Conservation (phyloP, 257 asterid species). For the Gardenia jasminoides region DNA sequence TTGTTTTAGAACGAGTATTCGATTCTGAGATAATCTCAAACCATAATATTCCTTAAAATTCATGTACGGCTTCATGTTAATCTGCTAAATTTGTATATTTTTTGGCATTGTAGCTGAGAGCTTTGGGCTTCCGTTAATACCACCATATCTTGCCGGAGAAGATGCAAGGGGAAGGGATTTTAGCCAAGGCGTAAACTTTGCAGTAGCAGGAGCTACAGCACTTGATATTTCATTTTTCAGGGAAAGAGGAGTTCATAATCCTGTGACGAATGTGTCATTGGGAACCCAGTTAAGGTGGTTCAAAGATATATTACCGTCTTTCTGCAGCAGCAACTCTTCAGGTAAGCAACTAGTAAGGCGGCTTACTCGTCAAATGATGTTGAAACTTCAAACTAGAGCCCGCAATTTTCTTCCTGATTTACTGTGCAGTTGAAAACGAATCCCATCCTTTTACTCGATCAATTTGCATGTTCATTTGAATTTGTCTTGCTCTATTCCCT, state of each 20-base stretch:
- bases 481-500: not conserved
- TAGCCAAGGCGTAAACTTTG: constrained; percentile 32
- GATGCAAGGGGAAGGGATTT: not conserved
- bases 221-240: constrained; percentile 28
- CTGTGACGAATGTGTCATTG: constrained; percentile 34
- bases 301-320: constrained; percentile 23
- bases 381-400: too few species aligned
- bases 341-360: not conserved
- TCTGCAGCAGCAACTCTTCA: constrained; percentile 22
- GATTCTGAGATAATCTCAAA: not conserved
- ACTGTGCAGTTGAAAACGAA: too few species aligned
- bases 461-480: too few species aligned
- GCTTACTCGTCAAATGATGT: too few species aligned
- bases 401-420: too few species aligned
- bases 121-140: constrained; percentile 22
- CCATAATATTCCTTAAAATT: too few species aligned
- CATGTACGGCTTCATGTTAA: not conserved
- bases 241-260: constrained; percentile 31
- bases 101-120: constrained; percentile 13
- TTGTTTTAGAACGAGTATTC: not conserved
- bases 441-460: too few species aligned
- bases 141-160: constrained; percentile 19
- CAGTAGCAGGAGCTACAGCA: constrained; percentile 37
- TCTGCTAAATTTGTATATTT: too few species aligned
- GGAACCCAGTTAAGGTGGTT: constrained; percentile 42